Conservation (phyloP, 768 basidiomycete genomes). For the Pholiota molesta region DNA sequence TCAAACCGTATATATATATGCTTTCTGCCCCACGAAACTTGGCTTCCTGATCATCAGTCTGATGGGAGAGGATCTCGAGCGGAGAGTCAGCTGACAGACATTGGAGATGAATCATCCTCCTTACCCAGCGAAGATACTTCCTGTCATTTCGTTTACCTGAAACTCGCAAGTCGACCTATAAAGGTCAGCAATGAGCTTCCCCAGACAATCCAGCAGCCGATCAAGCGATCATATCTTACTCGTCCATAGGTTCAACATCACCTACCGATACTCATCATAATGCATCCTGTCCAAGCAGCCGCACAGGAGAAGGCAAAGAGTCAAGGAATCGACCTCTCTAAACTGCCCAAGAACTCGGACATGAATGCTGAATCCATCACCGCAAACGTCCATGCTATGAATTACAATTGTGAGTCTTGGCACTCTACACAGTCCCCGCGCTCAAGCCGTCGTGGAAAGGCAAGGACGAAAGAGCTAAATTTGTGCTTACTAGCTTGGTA, state of each 20-base stretch:
- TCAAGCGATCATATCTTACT: not conserved
- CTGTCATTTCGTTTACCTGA: constrained; percentile 10
- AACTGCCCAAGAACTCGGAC: constrained; percentile 42
- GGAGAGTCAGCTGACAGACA: constrained; percentile 4
- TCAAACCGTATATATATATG: no score
- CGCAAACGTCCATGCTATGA: constrained; percentile 40
- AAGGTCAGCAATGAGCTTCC: not conserved
- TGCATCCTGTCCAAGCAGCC: constrained; percentile 28
- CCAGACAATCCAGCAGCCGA: not conserved
- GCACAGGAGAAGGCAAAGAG: constrained; percentile 34
- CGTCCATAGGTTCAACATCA: not conserved
- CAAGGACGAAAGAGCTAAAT: constrained; percentile 41
- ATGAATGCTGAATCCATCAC: constrained; percentile 46
- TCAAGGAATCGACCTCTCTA: constrained; percentile 42
- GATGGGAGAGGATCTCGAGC: not conserved
- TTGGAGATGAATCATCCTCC: constrained; percentile 7
- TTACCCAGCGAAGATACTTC: constrained; percentile 1
- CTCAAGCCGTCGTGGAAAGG: constrained; percentile 2
- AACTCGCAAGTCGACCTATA: not conserved
- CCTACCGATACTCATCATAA: not conserved
- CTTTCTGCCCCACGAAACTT: no score
- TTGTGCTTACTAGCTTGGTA: constrained; percentile 46
- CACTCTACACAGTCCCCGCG: no score
- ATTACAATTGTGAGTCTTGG: constrained; percentile 39
- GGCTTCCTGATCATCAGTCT: not conserved